phyloP scores from a whole-genome alignment of 495 filamentous ascomycete species.

The Xylaria grammica region DNA sequence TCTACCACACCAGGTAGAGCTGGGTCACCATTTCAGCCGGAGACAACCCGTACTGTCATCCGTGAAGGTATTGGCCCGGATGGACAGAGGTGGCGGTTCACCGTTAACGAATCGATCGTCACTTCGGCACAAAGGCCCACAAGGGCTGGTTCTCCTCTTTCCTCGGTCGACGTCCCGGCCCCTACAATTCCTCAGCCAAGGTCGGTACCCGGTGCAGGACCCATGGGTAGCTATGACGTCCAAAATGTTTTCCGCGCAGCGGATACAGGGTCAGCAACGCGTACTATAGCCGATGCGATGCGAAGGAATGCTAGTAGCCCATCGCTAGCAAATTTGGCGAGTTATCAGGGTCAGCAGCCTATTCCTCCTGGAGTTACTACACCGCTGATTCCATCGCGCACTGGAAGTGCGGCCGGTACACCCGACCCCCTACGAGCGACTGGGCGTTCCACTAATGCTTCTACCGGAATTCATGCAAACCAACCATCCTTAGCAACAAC shows the following conservation, averaged over 20 bases:
- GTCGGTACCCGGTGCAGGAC: constrained; percentile 25
- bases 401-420: constrained; percentile 48
- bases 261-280: constrained; percentile 47
- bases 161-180: constrained; percentile 9
- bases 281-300: constrained; percentile 52
- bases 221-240: constrained; percentile 38
- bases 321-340: constrained; percentile 41
- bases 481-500: constrained; percentile 31
- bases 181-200: constrained; percentile 18
- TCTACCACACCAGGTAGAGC: constrained; percentile 30
- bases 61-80: constrained; percentile 37
- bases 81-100: constrained; percentile 39
- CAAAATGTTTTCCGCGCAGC: constrained; percentile 49
- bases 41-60: constrained; percentile 26
- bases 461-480: constrained; percentile 16
- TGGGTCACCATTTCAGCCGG: constrained; percentile 26
- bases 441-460: constrained; percentile 27
- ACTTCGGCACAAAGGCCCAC: constrained; percentile 16
- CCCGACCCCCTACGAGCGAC: constrained; percentile 43
- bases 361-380: constrained; percentile 50
- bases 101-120: constrained; percentile 32
- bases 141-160: constrained; percentile 27
- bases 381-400: constrained; percentile 43
- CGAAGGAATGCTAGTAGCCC: constrained; percentile 52
- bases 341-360: constrained; percentile 38